Evolutionary conservation across 2,329 filamentous ascomycete genomes (phyloP).

Genomic region (Phialophora tarda): DNA sequence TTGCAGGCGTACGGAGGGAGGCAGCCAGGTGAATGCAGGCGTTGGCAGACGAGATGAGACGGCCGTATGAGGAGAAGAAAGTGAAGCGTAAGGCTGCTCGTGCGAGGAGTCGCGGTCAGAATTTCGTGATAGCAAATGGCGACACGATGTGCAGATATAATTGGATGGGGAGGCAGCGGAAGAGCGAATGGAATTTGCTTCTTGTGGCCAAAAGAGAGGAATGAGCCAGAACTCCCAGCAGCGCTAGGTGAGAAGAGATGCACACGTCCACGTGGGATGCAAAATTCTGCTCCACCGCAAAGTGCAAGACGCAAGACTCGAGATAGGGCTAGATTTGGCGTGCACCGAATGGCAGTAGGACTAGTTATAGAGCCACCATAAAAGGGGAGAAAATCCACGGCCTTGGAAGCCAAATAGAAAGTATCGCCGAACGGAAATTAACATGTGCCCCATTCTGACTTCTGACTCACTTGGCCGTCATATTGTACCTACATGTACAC

Average conservation of each 20-base stretch:
- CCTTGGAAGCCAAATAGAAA: constrained; percentile 3
- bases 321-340: not conserved
- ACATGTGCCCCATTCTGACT: constrained; percentile 22
- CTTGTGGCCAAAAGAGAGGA: constrained; percentile 3
- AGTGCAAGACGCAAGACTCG: not conserved
- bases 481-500: constrained; percentile 27
- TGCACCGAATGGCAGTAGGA: not conserved
- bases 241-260: not conserved
- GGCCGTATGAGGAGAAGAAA: constrained; percentile 7
- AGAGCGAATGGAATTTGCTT: constrained; percentile 16
- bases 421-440: constrained; percentile 19
- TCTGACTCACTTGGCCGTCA: constrained; percentile 22
- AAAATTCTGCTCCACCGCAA: constrained; percentile 12
- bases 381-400: constrained; percentile 2
- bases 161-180: constrained; percentile 15
- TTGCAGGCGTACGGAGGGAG: not conserved
- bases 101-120: constrained; percentile 1
- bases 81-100: constrained; percentile 18
- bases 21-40: not conserved
- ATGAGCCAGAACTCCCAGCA: constrained; percentile 4
- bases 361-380: not conserved
- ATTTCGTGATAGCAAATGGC: constrained; percentile 13
- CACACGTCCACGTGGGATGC: constrained; percentile 29
- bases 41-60: not conserved
- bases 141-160: constrained; percentile 8